Conservation (phyloP, 2,329 filamentous ascomycete genomes). For the Gnomoniopsis sp. region DNA sequence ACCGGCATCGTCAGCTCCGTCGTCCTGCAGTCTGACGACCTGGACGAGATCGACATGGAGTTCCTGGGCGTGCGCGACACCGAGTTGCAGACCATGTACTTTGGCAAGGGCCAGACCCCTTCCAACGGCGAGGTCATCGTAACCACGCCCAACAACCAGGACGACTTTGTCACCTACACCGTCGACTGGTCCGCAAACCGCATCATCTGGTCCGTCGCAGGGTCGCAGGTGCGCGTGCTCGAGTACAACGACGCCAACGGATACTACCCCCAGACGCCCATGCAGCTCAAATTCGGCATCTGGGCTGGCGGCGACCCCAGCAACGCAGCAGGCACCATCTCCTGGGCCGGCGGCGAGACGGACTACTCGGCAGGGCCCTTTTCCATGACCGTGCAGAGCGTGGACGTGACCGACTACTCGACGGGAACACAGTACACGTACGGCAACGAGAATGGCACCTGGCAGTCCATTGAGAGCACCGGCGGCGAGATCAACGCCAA, state of each 20-base stretch:
- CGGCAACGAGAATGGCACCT: constrained; percentile 71
- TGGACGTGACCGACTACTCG: constrained; percentile 85
- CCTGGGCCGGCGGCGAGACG: constrained; percentile 83
- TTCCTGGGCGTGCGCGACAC: constrained; percentile 77
- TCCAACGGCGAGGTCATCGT: constrained; percentile 88
- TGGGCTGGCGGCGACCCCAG: constrained; percentile 88
- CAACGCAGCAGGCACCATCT: constrained; percentile 78
- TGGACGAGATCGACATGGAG: constrained; percentile 97
- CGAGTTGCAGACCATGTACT: constrained; percentile 95
- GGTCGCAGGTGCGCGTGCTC: constrained; percentile 72
- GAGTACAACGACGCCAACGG: constrained; percentile 65
- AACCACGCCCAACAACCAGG: constrained; percentile 65
- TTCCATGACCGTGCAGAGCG: constrained; percentile 75
- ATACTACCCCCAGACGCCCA: constrained; percentile 93
- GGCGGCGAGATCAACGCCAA: constrained; percentile 74
- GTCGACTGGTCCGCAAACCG: constrained; percentile 87
- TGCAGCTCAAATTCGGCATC: constrained; percentile 87
- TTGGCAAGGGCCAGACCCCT: constrained; percentile 85
- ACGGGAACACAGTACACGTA: constrained; percentile 85
- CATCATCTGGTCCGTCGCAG: constrained; percentile 84
- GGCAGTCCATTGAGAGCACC: constrained; percentile 78
- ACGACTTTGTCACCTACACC: constrained; percentile 77
- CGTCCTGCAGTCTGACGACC: constrained; percentile 83
- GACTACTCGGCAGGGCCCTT: constrained; percentile 83
- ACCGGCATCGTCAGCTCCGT: constrained; percentile 90